Evolutionary conservation across 495 filamentous ascomycete genomes (phyloP).

Genomic region (Tuber calosporum): DNA sequence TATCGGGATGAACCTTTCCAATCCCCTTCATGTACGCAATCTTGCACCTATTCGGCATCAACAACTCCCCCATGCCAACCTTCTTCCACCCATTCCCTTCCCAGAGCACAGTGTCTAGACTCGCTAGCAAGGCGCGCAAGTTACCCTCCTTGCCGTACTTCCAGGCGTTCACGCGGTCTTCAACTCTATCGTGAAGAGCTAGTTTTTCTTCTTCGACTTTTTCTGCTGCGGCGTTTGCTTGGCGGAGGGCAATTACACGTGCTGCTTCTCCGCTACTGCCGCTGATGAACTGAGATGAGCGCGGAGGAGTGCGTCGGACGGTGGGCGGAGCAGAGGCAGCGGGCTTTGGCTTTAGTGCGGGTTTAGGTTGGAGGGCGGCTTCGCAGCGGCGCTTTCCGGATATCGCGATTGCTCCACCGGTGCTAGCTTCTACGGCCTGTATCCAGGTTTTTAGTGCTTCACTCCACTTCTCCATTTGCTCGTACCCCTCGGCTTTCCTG

Average conservation of each 20-base stretch:
- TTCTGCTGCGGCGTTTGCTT: conserved; percentile 74
- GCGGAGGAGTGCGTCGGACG: conserved; percentile 42
- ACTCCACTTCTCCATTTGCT: conserved; percentile 88
- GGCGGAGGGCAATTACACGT: conserved; percentile 56
- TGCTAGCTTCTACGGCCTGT: conserved; percentile 69
- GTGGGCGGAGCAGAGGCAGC: conserved; percentile 48
- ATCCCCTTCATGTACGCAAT: conserved; percentile 98
- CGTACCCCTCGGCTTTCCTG: conserved; percentile 89
- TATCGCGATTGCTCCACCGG: conserved; percentile 73
- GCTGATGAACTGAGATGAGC: conserved; percentile 29
- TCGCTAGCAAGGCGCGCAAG: conserved; percentile 77
- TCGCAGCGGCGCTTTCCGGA: conserved; percentile 87
- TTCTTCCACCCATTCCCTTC: conserved; percentile 91
- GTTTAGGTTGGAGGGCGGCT: conserved; percentile 63
- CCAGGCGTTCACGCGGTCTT: conserved; percentile 69
- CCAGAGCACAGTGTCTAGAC: conserved; percentile 85
- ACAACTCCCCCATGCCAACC: conserved; percentile 82
- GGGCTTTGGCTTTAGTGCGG: conserved; percentile 41
- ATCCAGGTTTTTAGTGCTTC: conserved; percentile 78
- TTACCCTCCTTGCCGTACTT: conserved; percentile 86
- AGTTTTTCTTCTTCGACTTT: conserved; percentile 86
- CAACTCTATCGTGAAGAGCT: conserved; percentile 73
- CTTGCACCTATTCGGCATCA: conserved; percentile 88
- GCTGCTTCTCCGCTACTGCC: conserved; percentile 44
- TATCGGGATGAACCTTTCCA: conserved; percentile 95